Conservation (phyloP, 1,139 yeast species). For the Candida sp. region DNA sequence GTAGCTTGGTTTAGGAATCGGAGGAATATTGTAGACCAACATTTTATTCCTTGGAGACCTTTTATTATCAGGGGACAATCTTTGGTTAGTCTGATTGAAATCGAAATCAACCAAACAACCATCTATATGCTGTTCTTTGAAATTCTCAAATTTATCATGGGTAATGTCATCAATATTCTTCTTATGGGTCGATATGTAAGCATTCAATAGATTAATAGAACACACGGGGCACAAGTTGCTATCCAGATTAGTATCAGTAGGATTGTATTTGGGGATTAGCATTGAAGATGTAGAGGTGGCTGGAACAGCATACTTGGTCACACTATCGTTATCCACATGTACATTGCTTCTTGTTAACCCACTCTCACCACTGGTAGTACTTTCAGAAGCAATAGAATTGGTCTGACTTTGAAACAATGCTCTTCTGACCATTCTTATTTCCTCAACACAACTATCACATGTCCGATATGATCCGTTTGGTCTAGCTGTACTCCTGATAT, state of each 20-base stretch:
- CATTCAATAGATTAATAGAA: conserved; percentile 47
- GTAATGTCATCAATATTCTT: conserved; percentile 16
- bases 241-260: conserved; percentile 25
- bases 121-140: conserved; percentile 65
- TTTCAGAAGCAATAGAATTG: conserved; percentile 3
- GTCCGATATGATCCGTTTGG: conserved; percentile 49
- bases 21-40: conserved; percentile 75
- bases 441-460: conserved; percentile 69
- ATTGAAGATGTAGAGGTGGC: conserved; percentile 28
- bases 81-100: conserved; percentile 60
- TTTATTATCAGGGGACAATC: conserved; percentile 29
- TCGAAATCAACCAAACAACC: conserved; percentile 67
- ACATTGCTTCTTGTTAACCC: not conserved
- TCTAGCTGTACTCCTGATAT: conserved; percentile 20
- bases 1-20: conserved; percentile 45
- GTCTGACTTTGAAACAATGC: conserved; percentile 27
- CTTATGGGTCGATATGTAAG: conserved; percentile 42
- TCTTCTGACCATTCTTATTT: conserved; percentile 52
- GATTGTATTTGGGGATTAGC: conserved; percentile 5
- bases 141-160: conserved; percentile 38
- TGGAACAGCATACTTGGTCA: conserved; percentile 22
- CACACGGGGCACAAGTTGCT: conserved; percentile 44
- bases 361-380: conserved; percentile 1
- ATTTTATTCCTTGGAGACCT: conserved; percentile 59
- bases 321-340: conserved; percentile 12